These are phyloP conservation scores for Myxozyma sirexii DNA, from an alignment of 805 yeast species.

Conservation along the genomic window DNA sequence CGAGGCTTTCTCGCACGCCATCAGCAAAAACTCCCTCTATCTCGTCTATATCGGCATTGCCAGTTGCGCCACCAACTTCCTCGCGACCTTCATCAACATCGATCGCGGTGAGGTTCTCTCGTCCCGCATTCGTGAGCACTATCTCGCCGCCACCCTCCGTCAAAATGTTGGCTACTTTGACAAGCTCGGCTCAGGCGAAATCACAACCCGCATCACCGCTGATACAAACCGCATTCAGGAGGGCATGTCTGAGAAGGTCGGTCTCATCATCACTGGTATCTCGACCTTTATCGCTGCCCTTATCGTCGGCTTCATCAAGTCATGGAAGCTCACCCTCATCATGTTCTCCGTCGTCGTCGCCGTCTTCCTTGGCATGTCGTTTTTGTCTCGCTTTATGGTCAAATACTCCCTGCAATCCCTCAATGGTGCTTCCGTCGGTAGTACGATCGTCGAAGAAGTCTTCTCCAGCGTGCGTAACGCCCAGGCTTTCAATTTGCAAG, in stretches of 20 bases:
- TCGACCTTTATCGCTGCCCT: conserved; percentile 48
- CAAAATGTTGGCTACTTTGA: conserved; percentile 50
- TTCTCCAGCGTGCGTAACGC: conserved; percentile 47
- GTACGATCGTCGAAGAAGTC: conserved; percentile 48
- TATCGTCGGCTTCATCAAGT: conserved; percentile 44
- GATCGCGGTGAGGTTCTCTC: conserved; percentile 48
- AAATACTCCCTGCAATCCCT: conserved; percentile 18
- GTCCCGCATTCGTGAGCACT: conserved; percentile 46
- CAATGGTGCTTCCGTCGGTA: conserved; percentile 26
- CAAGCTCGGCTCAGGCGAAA: conserved; percentile 48
- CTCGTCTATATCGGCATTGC: conserved; percentile 48
- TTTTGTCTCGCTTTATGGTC: conserved; percentile 40
- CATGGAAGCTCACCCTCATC: conserved; percentile 46
- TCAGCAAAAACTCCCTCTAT: conserved; percentile 44
- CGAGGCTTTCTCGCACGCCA: conserved; percentile 40
- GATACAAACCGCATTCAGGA: conserved; percentile 48
- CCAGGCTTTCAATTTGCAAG: conserved; percentile 47
- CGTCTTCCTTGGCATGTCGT: conserved; percentile 40
- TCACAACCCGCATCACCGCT: conserved; percentile 48
- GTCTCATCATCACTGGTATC: conserved; percentile 44
- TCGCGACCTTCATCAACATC: conserved; percentile 44
- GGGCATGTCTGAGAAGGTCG: conserved; percentile 48
- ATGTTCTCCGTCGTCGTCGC: conserved; percentile 42
- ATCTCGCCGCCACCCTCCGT: conserved; percentile 44
- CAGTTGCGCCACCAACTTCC: conserved; percentile 20